A percentile compares a stretch with the other conserved stretches of the same genome.
Conservation (phyloP, 805 yeast species). For the Candida nitratophila region DNA sequence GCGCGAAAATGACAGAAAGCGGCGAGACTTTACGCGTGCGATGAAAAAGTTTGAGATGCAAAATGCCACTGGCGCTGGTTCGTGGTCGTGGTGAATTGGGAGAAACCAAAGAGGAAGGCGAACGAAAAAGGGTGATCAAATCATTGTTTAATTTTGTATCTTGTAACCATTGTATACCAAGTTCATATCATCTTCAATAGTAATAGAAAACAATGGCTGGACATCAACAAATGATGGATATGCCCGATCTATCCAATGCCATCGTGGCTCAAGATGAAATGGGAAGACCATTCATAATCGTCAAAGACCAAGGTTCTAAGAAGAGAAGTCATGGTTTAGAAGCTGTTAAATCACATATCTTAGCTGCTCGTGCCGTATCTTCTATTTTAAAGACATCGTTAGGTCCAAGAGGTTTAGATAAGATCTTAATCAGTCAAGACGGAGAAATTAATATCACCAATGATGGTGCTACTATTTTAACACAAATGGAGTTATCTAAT, state of each 20-base stretch:
- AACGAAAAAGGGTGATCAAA: neutral
- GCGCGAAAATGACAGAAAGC: neutral
- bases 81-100: neutral
- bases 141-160: too few species aligned
- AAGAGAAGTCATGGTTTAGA: conserved; percentile 67
- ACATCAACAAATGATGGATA: conserved; percentile 30
- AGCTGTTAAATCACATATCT: conserved; percentile 80
- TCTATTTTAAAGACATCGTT: conserved; percentile 85
- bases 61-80: neutral
- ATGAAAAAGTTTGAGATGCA: neutral
- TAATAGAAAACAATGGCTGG: neutral
- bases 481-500: conserved; percentile 93
- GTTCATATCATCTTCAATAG: neutral
- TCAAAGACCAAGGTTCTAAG: conserved; percentile 59
- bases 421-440: conserved; percentile 89
- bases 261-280: conserved; percentile 98
- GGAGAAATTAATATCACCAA: conserved; percentile 98
- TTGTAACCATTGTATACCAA: neutral
- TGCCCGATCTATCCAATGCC: conserved; percentile 97
- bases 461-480: conserved; percentile 95
- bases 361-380: conserved; percentile 93
- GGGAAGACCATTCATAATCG: conserved; percentile 98
- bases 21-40: neutral
- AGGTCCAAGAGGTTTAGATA: conserved; percentile 98
- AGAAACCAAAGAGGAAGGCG: neutral